Evolutionary conservation across 2,329 filamentous ascomycete species (phyloP).

Genomic region (Myriangium duriaei): DNA sequence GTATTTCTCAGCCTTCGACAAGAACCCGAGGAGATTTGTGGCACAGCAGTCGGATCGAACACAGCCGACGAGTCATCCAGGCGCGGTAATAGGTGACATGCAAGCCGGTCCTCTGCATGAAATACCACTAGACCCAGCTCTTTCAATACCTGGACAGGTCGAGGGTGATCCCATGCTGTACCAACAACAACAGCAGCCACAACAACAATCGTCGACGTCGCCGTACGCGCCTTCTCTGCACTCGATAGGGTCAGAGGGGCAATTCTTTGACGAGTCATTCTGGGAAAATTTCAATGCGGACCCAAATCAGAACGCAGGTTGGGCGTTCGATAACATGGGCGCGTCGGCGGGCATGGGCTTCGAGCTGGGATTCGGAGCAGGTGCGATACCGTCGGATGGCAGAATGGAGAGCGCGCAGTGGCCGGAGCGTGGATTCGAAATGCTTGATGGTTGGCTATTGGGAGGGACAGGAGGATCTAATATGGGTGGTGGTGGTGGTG

Average conservation of each 20-base stretch:
- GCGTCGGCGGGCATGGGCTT: slow-evolving; percentile 43
- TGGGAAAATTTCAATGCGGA: slow-evolving; percentile 35
- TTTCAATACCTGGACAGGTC: background rate
- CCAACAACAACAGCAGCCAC: background rate
- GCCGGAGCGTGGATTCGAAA: slow-evolving; percentile 33
- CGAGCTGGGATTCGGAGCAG: slow-evolving; percentile 44
- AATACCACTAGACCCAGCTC: slow-evolving; percentile 1
- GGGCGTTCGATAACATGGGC: slow-evolving; percentile 26
- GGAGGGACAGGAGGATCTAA: slow-evolving; percentile 34
- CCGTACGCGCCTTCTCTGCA: background rate
- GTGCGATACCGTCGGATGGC: slow-evolving; percentile 23
- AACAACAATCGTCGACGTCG: background rate
- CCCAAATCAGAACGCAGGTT: slow-evolving; percentile 12
- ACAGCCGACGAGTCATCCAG: slow-evolving; percentile 5
- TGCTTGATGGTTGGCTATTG: slow-evolving; percentile 63
- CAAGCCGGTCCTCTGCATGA: background rate
- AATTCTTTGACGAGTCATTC: slow-evolving; percentile 38
- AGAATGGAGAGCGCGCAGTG: slow-evolving; percentile 40
- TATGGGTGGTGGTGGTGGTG: background rate
- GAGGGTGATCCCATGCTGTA: background rate
- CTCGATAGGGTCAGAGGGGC: slow-evolving; percentile 3
- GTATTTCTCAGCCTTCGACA: slow-evolving; percentile 2
- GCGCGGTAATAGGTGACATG: background rate
- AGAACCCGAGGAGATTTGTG: background rate
- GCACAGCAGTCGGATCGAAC: background rate